Base-by-base conservation (phyloP, 345 rosid genomes). In the Brassica juncea region DNA sequence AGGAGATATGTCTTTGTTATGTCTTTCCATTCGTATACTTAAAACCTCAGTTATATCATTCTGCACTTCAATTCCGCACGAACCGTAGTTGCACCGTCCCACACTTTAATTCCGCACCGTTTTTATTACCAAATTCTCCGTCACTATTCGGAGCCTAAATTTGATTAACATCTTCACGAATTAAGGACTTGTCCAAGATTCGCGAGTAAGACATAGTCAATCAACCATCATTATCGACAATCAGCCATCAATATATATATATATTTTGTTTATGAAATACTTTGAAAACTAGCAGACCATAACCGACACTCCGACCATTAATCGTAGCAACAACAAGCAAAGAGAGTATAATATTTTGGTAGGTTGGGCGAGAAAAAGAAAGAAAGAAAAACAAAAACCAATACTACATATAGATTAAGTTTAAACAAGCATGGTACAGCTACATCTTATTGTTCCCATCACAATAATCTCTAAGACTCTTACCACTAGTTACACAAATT, bases 251-350 rank as follows among this genome's bases (percentile, higher is more conserved):
- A 28, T 6, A 70, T 62, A 32, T 23, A 52, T 3, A 3, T 57
- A 9, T 58, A 52, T 49, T 4, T 31, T 6, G 34, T 19, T 63
- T 5, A 42, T 30, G 37, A 19, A 58, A 28, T 59, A 15, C 9
- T 61, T 2, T 6, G 23, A 31, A 62, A 63, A 30, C 67, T 30
- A 66, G 65, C 70, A 73, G 74, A 73, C 74, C 74, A 68, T 59
- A 79, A 59, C 78, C 74, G 82, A 73, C 82, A 79, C 63, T 79
- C 68, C n/a, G 21, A 79, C 73, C 68, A 66, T 23, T 30, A 42
- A 79, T 79, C 42, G 14, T 25, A 67, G n/a, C 70, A 79, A 65
- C 74, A 44, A 73, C 67, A 27, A 44, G 73, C 82, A 73, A 67
- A 31, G 16, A 37, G 10, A 39, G 47, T 70, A 77, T 68, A 16